phyloP scores from a whole-genome alignment of 2,329 filamentous ascomycete species.

The Xylariaceae sp. region DNA sequence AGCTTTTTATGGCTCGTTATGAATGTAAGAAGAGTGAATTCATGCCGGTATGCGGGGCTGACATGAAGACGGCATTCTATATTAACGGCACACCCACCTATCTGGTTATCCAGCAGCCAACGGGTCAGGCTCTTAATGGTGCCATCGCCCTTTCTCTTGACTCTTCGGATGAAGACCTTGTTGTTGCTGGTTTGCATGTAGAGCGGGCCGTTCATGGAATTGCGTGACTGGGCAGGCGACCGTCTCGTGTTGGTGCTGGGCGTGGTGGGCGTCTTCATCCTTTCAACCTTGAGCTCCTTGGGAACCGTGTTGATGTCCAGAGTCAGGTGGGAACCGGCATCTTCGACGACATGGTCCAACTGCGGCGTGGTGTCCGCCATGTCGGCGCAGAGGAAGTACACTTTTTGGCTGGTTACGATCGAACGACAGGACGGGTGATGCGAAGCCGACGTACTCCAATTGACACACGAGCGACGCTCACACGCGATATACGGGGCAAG shows the following conservation, averaged over 20 bases:
- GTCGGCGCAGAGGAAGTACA: neutral
- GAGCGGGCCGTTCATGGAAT: slow-evolving; percentile 51
- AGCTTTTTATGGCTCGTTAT: slow-evolving; percentile 1
- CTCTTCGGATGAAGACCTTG: slow-evolving; percentile 50
- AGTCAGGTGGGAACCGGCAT: slow-evolving; percentile 16
- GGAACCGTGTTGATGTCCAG: slow-evolving; percentile 13
- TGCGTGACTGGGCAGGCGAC: slow-evolving; percentile 26
- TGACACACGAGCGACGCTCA: neutral
- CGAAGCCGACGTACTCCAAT: slow-evolving; percentile 1
- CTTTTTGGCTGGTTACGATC: neutral
- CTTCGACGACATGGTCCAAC: slow-evolving; percentile 15
- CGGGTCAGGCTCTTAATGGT: slow-evolving; percentile 55
- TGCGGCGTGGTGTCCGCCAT: slow-evolving; percentile 16
- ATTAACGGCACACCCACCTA: slow-evolving; percentile 49
- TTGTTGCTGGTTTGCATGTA: slow-evolving; percentile 53
- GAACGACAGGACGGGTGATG: neutral
- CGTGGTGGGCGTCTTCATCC: slow-evolving; percentile 27
- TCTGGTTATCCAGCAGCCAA: slow-evolving; percentile 74
- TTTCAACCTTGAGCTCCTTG: slow-evolving; percentile 22
- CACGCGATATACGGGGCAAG: too few species aligned
- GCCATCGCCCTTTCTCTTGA: slow-evolving; percentile 58
- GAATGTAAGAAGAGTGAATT: slow-evolving; percentile 11
- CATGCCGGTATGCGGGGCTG: neutral
- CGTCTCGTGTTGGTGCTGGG: slow-evolving; percentile 26
- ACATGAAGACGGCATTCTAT: neutral